A percentile compares a stretch with the other conserved stretches of the same genome.
Conservation (phyloP, 169 alveolate species). For the Sarcocystis neurona region DNA sequence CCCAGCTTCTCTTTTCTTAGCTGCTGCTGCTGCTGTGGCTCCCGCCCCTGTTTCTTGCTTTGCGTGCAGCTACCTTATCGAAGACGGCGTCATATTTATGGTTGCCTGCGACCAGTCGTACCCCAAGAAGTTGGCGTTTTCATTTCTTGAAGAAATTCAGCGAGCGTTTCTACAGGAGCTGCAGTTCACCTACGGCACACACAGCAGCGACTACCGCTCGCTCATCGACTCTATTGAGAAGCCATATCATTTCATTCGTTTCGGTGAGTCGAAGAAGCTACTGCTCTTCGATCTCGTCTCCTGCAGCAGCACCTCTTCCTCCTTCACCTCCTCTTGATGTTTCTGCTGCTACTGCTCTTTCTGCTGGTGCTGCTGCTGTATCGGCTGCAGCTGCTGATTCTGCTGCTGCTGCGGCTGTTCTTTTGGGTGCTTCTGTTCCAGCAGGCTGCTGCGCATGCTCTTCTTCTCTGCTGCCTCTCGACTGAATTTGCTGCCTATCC, state of each 20-base stretch:
- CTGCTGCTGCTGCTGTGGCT: background rate
- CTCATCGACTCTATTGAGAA: constrained; percentile 81
- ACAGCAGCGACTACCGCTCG: constrained; percentile 74
- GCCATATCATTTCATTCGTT: constrained; percentile 82
- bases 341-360: background rate
- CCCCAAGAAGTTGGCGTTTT: constrained; percentile 85
- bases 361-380: background rate
- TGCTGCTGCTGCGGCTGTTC: no score
- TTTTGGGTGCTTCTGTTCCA: no score
- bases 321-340: background rate
- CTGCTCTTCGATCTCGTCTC: background rate
- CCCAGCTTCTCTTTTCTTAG: background rate
- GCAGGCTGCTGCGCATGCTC: no score
- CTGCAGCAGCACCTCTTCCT: background rate
- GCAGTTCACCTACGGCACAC: constrained; percentile 76
- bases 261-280: constrained; percentile 71
- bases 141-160: constrained; percentile 78
- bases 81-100: constrained; percentile 77
- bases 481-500: no score
- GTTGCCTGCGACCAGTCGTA: constrained; percentile 77
- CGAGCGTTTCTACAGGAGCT: constrained; percentile 80
- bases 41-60: background rate
- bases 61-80: constrained; percentile 68
- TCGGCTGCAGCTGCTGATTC: background rate
- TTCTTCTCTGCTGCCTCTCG: background rate